Conservation (phyloP, 1,284 basidiomycete species). For the Heterobasidion parviporum region DNA sequence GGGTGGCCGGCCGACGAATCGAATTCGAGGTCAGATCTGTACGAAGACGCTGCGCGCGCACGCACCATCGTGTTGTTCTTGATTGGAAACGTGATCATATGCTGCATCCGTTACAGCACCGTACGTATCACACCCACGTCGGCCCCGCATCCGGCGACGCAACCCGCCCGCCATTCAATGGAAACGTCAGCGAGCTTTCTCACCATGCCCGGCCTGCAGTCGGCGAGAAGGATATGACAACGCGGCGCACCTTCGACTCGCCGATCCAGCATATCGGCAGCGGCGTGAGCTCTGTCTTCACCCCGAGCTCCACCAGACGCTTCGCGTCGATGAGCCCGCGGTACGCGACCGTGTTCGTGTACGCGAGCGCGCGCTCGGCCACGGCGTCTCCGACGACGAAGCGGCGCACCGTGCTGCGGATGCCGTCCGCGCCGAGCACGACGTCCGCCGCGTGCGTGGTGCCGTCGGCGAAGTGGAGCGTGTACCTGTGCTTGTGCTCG, state of each 20-base stretch:
- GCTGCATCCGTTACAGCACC: slow-evolving; percentile 23
- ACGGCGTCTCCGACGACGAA: slow-evolving; percentile 21
- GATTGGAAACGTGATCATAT: slow-evolving; percentile 52
- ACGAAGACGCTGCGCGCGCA: not conserved
- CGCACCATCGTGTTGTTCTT: slow-evolving; percentile 31
- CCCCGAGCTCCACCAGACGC: slow-evolving; percentile 24
- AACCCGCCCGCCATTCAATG: no score
- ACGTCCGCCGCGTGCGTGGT: slow-evolving; percentile 34
- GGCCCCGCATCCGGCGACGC: no score
- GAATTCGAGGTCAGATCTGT: no score
- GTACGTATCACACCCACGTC: no score
- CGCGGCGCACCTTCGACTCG: slow-evolving; percentile 27
- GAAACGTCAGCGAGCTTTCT: no score
- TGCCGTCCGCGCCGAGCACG: slow-evolving; percentile 42
- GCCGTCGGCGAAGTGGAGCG: slow-evolving; percentile 36
- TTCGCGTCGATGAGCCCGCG: slow-evolving; percentile 30
- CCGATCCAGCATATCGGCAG: slow-evolving; percentile 35
- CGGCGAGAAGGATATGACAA: not conserved
- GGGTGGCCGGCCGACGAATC: not conserved
- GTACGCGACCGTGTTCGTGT: slow-evolving; percentile 34
- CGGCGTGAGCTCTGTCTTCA: slow-evolving; percentile 27
- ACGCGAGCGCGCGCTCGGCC: slow-evolving; percentile 21
- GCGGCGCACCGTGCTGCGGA: slow-evolving; percentile 32
- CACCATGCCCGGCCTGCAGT: no score
- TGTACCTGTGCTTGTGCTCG: slow-evolving; percentile 12